Conservation (phyloP, 2,329 filamentous ascomycete species). For the Trichoderma sp. region DNA sequence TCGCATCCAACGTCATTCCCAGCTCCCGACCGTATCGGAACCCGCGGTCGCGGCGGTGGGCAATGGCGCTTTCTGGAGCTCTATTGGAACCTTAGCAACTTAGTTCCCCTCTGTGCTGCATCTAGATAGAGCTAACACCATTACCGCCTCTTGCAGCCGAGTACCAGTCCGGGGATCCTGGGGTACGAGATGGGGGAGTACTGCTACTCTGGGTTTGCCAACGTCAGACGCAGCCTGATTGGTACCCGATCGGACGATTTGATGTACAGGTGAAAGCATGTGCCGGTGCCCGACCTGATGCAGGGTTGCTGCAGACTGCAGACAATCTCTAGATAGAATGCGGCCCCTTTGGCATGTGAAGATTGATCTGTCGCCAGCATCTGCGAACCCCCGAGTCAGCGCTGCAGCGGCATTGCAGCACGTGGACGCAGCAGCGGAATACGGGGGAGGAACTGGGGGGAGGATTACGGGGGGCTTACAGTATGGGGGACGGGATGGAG, state of each 20-base stretch:
- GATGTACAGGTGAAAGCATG: background rate
- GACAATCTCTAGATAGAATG: background rate
- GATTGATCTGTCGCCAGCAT: constrained; percentile 7
- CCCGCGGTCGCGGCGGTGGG: constrained; percentile 2
- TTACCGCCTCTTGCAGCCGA: background rate
- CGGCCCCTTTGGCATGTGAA: constrained; percentile 13
- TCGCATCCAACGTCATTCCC: background rate
- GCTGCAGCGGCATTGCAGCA: background rate
- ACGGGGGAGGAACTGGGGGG: background rate
- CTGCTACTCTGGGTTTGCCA: background rate
- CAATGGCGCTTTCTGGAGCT: background rate
- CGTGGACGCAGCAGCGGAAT: constrained; percentile 8
- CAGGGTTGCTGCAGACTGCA: background rate
- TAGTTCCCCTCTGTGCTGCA: background rate
- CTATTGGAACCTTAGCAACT: background rate
- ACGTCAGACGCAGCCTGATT: background rate
- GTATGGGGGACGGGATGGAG: background rate
- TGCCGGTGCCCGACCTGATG: background rate
- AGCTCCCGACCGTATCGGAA: background rate
- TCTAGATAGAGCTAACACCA: constrained; percentile 1
- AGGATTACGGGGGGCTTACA: background rate
- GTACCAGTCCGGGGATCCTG: background rate
- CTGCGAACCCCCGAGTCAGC: constrained; percentile 3
- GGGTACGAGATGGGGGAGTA: constrained; percentile 1
- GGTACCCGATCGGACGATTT: background rate